Base-by-base conservation (phyloP, 2,329 filamentous ascomycete species). In the Teratosphaeria viscida region DNA sequence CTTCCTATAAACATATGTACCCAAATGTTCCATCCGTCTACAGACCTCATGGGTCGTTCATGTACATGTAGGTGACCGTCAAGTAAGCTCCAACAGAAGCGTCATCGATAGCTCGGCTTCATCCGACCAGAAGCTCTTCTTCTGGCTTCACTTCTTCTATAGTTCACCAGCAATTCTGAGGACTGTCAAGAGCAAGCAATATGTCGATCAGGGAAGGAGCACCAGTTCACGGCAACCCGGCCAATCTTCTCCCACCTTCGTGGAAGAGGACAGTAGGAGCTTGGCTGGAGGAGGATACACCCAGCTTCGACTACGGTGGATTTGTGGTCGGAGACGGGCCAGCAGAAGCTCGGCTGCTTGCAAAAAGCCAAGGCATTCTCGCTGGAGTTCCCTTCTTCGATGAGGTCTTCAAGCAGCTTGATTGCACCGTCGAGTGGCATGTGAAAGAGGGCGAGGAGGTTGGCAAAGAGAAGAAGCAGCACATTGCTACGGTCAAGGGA, bases 231-330 rank as follows among this genome's bases (percentile, higher is more conserved):
- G 85, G 85, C 64, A 79, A 81, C 60, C 78, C 85, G 37, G 79
- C 82, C 19, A 85, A 95, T 73, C 84, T 97, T 64, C 85, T 97
- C 52, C 92, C 92, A 0, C 83, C 86, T 26, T 88, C 86, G 64
- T 96, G 90, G 85, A 95, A 92, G 73, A 82, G 85, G 56, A 83
- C 86, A 65, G 84, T 96, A 63, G 83, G 86, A 27, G 77, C 83
- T 69, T 99, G 94, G 94, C 87, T 96, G 14, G 89, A 91, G 70
- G 94, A 99, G 77, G 94, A 99, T 77, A 95, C 91, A 2, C 94
- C 94, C 4, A 94, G 90, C 57, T 92, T 96, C 76, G 94, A 99
- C 80, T 96, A 96, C 73, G 94, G 90, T 69, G 94, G 94, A 62
- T 99, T 95, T 74, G 94, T 99, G 6, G 94, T 99, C 27, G 94